Conservation (phyloP, 495 filamentous ascomycete genomes). For the Xylaria telfairii region DNA sequence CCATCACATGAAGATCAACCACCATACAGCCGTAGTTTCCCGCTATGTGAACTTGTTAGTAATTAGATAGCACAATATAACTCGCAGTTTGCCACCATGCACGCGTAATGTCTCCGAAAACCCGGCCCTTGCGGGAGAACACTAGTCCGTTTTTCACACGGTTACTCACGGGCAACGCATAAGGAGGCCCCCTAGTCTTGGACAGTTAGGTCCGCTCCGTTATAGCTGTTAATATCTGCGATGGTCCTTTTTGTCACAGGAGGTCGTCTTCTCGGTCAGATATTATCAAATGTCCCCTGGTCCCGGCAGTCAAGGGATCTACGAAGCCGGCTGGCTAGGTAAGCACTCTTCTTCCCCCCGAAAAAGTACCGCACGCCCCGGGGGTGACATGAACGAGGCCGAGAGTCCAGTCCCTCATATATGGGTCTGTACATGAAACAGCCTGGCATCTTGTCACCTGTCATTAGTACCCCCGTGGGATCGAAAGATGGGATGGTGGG, state of each 20-base stretch:
- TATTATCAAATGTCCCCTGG: neutral
- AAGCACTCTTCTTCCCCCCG: neutral
- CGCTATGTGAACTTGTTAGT: neutral
- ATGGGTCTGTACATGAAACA: conserved; percentile 16
- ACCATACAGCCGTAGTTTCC: neutral
- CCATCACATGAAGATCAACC: neutral
- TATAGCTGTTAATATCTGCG: neutral
- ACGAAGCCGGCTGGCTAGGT: neutral
- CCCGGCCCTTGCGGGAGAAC: neutral
- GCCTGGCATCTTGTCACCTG: neutral
- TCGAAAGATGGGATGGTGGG: conserved; percentile 8
- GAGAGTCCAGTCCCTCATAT: neutral
- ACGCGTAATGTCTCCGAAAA: neutral
- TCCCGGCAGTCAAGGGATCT: conserved; percentile 13
- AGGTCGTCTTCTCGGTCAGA: neutral
- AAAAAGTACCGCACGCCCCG: neutral
- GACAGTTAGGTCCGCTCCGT: neutral
- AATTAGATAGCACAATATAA: neutral
- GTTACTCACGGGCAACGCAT: neutral
- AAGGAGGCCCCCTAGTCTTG: neutral
- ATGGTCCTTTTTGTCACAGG: neutral
- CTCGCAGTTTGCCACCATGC: neutral
- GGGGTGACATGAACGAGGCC: neutral
- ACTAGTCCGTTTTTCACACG: neutral
- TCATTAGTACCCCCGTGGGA: conserved; percentile 6